A percentile compares a stretch with the other conserved stretches of the same genome.
Conservation (phyloP, 2,329 filamentous ascomycete species). For the Cercospora sp. region DNA sequence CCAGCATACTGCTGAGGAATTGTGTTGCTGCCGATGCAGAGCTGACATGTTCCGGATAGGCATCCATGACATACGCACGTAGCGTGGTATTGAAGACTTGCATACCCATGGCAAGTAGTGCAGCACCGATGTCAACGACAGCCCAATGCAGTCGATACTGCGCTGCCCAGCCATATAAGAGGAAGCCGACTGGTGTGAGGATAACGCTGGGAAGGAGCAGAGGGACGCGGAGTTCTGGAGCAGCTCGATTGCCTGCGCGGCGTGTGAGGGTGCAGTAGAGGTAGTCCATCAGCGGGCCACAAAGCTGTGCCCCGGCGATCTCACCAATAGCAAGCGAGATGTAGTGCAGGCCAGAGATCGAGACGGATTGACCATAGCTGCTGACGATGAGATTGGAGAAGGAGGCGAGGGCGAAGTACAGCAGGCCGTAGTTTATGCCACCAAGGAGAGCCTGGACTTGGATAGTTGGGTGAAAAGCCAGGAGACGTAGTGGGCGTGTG, state of each 20-base stretch:
- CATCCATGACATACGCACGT: background rate
- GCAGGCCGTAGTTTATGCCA: slow-evolving; percentile 22
- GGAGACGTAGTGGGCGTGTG: slow-evolving; percentile 39
- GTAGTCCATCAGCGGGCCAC: slow-evolving; percentile 14
- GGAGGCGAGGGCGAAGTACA: slow-evolving; percentile 48
- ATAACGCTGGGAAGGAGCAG: background rate
- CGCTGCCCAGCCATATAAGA: background rate
- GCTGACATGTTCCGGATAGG: background rate
- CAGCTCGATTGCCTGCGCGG: background rate
- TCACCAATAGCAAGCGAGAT: slow-evolving; percentile 48
- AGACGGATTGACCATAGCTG: slow-evolving; percentile 42
- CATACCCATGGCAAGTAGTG: background rate
- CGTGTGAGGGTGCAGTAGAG: background rate
- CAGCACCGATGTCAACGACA: background rate
- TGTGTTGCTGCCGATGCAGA: background rate
- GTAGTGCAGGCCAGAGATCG: slow-evolving; percentile 44
- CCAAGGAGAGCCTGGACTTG: slow-evolving; percentile 20
- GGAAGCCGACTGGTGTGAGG: background rate
- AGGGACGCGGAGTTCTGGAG: background rate
- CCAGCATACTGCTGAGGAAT: background rate
- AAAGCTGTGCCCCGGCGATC: slow-evolving; percentile 31
- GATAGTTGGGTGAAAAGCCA: slow-evolving; percentile 27
- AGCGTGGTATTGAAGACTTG: background rate
- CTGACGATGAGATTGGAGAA: slow-evolving; percentile 43
- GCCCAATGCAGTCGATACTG: background rate